These are phyloP conservation scores for Leishmania braziliensis DNA, from an alignment of 208 protist species.

Conservation along the genomic window DNA sequence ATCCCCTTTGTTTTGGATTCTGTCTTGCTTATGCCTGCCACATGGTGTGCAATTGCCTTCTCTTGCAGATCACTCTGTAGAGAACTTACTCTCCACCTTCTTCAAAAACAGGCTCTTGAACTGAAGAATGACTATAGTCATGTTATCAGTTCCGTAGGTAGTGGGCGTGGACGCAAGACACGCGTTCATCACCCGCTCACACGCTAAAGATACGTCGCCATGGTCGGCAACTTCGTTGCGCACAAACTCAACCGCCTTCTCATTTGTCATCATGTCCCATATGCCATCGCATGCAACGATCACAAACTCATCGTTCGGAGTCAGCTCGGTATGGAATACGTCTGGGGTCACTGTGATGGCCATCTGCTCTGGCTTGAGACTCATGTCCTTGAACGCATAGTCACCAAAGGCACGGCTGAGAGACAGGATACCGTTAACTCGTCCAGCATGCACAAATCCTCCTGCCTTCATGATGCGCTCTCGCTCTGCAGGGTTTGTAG, in stretches of 20 bases:
- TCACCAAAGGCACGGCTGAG: conserved; percentile 95
- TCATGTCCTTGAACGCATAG: conserved; percentile 89
- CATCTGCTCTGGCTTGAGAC: conserved; percentile 74
- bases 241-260: conserved; percentile 90
- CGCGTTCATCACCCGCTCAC: conserved; percentile 84
- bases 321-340: conserved; percentile 77
- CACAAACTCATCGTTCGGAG: conserved; percentile 89
- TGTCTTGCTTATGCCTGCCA: neutral
- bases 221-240: conserved; percentile 84
- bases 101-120: conserved; percentile 91
- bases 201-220: conserved; percentile 82
- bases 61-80: conserved; percentile 12
- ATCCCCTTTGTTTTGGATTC: conserved; percentile 4
- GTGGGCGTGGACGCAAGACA: conserved; percentile 72
- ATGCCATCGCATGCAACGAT: conserved; percentile 94
- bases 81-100: conserved; percentile 64
- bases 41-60: neutral
- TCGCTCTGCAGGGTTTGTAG: conserved; percentile 77
- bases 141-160: conserved; percentile 89
- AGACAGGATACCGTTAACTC: conserved; percentile 95
- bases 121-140: conserved; percentile 90
- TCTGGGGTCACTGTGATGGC: conserved; percentile 78
- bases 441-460: conserved; percentile 88
- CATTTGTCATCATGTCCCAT: conserved; percentile 93
- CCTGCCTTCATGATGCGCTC: conserved; percentile 89